Conservation (phyloP, 768 basidiomycete genomes). For the Gelatoporia subvermispora region DNA sequence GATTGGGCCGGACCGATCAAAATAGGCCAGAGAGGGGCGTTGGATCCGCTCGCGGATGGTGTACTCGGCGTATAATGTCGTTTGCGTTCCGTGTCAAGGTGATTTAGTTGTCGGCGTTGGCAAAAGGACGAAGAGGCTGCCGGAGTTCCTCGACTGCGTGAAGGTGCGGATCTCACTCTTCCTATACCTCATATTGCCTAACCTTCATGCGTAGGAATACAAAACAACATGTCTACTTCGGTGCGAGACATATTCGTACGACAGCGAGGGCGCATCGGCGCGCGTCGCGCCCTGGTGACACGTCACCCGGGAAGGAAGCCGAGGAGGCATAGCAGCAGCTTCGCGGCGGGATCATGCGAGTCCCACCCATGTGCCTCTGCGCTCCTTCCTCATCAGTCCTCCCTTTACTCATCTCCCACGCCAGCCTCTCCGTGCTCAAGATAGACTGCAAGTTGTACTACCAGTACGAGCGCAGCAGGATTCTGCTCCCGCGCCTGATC, state of each 20-base stretch:
- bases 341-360: constrained; percentile 82
- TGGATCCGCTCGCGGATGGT: constrained; percentile 95
- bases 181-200: constrained; percentile 1
- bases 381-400: no score
- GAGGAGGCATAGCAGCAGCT: constrained; percentile 67
- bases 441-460: no score
- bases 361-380: constrained; percentile 83
- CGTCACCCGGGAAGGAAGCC: constrained; percentile 72
- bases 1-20: constrained; percentile 50
- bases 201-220: constrained; percentile 63
- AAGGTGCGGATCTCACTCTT: constrained; percentile 57
- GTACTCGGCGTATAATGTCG: constrained; percentile 17
- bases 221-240: constrained; percentile 86
- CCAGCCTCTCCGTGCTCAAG: no score
- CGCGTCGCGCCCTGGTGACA: constrained; percentile 76
- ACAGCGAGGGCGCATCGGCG: constrained; percentile 82
- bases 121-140: constrained; percentile 83
- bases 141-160: constrained; percentile 78
- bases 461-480: no score
- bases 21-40: constrained; percentile 89
- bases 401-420: no score
- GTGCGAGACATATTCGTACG: constrained; percentile 92
- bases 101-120: constrained; percentile 80
- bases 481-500: no score
- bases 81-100: background rate